A percentile compares a stretch with the other conserved stretches of the same genome.
These are phyloP conservation scores for Talaromyces verruculosus DNA, from an alignment of 2,329 filamentous ascomycete genomes.

Conservation along the genomic window DNA sequence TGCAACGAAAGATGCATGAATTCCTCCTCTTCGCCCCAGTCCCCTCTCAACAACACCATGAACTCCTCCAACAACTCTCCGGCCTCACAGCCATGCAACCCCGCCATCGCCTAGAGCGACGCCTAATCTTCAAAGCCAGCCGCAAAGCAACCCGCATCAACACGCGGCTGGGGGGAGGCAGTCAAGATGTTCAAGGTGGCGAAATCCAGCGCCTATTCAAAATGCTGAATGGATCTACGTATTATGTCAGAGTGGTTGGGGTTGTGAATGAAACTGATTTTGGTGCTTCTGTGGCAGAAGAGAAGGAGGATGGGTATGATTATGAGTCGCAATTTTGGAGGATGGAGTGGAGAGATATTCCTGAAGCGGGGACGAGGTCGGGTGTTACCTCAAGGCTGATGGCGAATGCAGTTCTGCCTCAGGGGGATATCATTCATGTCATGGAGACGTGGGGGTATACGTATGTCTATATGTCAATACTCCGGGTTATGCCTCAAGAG, in stretches of 20 bases:
- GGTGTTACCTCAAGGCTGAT: constrained; percentile 56
- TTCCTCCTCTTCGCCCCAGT: constrained; percentile 62
- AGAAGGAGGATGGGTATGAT: constrained; percentile 33
- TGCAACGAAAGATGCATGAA: constrained; percentile 56
- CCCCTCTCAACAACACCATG: constrained; percentile 57
- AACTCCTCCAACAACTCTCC: constrained; percentile 61
- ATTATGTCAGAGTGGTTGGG: constrained; percentile 55
- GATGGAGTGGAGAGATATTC: constrained; percentile 51
- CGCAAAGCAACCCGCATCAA: constrained; percentile 47
- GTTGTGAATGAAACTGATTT: constrained; percentile 43
- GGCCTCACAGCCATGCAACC: constrained; percentile 64
- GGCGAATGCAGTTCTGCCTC: constrained; percentile 49
- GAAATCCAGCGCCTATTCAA: constrained; percentile 49
- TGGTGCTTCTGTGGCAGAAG: constrained; percentile 26
- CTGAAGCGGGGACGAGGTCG: constrained; percentile 53
- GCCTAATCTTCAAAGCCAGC: constrained; percentile 59
- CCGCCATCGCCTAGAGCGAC: constrained; percentile 53
- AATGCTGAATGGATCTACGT: constrained; percentile 53
- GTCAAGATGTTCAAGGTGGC: constrained; percentile 46
- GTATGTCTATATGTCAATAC: constrained; percentile 39
- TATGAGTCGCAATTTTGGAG: constrained; percentile 44
- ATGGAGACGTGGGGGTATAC: constrained; percentile 56
- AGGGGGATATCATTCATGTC: constrained; percentile 51
- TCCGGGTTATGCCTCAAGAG: background rate
- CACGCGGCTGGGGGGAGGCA: constrained; percentile 41